Base-by-base conservation (phyloP, 108 stramenopile species). In the Schizochytrium sp. region DNA sequence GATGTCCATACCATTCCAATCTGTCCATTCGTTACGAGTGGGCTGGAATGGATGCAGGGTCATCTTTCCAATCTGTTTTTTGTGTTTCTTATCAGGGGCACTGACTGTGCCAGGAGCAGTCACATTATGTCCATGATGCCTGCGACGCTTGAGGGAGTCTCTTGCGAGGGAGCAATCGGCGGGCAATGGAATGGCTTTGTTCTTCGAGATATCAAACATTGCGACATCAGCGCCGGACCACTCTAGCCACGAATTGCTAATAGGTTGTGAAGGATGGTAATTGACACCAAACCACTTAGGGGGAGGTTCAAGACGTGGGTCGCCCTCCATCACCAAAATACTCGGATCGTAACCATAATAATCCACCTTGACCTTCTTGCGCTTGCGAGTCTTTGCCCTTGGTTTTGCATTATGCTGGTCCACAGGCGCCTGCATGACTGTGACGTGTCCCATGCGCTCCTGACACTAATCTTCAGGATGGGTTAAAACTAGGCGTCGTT, bases 311-410 rank as follows among this genome's bases (percentile, higher is more conserved):
- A 83, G 53, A n/a, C 76, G 47, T 40, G 76, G 76, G 53, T 83
- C 76, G 76, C 76, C 76, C 76, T 83, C 76, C 53, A 83, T 49
- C n/a, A 83, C 76, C 50, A 49, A 17, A 53, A 83, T 83, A 40
- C 76, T 83, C 15, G 76, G 76, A 53, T 83, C 76, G 53, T 83
- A 83, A 53, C 76, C 76, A 28, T 83, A 83, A 53, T 83, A 83
- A 40, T 83, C 76, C 28, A 83, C 64, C 64, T 83, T 83, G 76
- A 83, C 47, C 76, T 83, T 83, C 76, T 55, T 83, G 10, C 76
- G 76, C 47, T 83, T 83, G 38, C 76, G 45, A 0, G 76, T 13
- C 64, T 28, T 28, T 28, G 28, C 28, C 28, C 28, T 28, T 28
- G 28, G 28, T 28, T 28, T 28, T 28, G 28, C 28, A 28, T 28